Evolutionary conservation across 768 basidiomycete genomes (phyloP).

Genomic region (Psilocybe cubensis): DNA sequence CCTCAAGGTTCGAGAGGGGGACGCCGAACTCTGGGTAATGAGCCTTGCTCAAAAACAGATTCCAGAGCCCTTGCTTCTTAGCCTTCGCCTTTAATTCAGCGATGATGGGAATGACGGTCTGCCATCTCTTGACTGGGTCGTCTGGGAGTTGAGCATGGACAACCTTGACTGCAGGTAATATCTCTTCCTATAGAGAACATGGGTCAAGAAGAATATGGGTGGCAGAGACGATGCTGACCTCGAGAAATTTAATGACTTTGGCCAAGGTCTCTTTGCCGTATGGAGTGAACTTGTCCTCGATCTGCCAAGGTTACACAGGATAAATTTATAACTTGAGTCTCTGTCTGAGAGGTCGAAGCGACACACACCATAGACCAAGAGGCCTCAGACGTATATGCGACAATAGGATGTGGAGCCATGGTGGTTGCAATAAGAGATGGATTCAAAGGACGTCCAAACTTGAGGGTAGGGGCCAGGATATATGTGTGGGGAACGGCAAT

Average conservation of each 20-base stretch:
- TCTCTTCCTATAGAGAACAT: conserved; percentile 69
- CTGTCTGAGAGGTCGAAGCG: neutral
- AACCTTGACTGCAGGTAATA: conserved; percentile 76
- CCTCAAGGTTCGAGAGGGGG: conserved; percentile 93
- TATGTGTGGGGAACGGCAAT: conserved; percentile 26
- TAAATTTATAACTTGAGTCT: neutral
- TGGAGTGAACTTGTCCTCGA: conserved; percentile 92
- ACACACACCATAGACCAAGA: conserved; percentile 81
- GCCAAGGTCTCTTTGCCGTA: conserved; percentile 86
- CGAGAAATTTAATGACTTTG: conserved; percentile 83
- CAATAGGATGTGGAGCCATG: conserved; percentile 73
- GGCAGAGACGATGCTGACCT: conserved; percentile 48
- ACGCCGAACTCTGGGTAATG: conserved; percentile 92
- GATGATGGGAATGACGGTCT: conserved; percentile 79
- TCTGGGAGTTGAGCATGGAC: conserved; percentile 83
- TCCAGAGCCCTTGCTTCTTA: conserved; percentile 91
- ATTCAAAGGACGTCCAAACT: neutral
- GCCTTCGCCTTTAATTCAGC: conserved; percentile 88
- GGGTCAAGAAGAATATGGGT: neutral
- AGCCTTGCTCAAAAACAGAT: conserved; percentile 92
- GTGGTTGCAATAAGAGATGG: conserved; percentile 15
- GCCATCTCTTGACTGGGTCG: conserved; percentile 79
- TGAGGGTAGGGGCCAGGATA: conserved; percentile 1
- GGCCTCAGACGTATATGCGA: conserved; percentile 78
- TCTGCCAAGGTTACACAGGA: conserved; percentile 38